Evolutionary conservation across 108 stramenopile species (phyloP).

Genomic region (Fistulifera pelliculosa): DNA sequence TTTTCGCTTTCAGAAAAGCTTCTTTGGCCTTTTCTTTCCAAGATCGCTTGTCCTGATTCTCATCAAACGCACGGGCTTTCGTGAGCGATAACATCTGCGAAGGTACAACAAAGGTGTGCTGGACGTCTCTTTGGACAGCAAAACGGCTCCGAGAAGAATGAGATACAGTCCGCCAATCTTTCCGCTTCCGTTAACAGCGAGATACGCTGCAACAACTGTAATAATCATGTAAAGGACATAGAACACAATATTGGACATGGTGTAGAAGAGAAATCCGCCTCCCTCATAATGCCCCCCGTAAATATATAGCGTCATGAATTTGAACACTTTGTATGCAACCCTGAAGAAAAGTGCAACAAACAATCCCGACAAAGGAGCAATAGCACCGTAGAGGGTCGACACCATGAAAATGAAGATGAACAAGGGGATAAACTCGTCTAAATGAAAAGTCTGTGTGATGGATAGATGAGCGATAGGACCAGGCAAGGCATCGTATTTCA

Average conservation of each 20-base stretch:
- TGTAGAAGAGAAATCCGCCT: slow-evolving; percentile 44
- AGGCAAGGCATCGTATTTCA: too few relatives aligned
- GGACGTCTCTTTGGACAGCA: slow-evolving; percentile 1
- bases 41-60: neutral
- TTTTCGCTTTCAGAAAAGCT: slow-evolving; percentile 2
- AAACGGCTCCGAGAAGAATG: slow-evolving; percentile 1
- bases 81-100: slow-evolving; percentile 1
- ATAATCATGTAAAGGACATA: slow-evolving; percentile 22
- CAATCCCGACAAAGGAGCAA: slow-evolving; percentile 13
- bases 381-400: slow-evolving; percentile 15
- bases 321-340: slow-evolving; percentile 40
- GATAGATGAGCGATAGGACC: too few relatives aligned
- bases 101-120: slow-evolving; percentile 5
- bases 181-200: slow-evolving; percentile 5
- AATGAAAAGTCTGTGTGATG: slow-evolving; percentile 10
- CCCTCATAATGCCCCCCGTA: slow-evolving; percentile 44
- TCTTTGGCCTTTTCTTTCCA: neutral
- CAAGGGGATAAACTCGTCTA: slow-evolving; percentile 14
- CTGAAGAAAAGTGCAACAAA: slow-evolving; percentile 44
- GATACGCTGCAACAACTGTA: slow-evolving; percentile 4
- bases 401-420: slow-evolving; percentile 19
- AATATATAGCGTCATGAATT: slow-evolving; percentile 39
- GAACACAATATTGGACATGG: slow-evolving; percentile 37
- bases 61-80: slow-evolving; percentile 1
- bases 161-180: slow-evolving; percentile 2